Evolutionary conservation across 768 basidiomycete genomes (phyloP), one percentile per base, ranked within the genome.

Genomic region (Kwoniella dendrophila): DNA sequence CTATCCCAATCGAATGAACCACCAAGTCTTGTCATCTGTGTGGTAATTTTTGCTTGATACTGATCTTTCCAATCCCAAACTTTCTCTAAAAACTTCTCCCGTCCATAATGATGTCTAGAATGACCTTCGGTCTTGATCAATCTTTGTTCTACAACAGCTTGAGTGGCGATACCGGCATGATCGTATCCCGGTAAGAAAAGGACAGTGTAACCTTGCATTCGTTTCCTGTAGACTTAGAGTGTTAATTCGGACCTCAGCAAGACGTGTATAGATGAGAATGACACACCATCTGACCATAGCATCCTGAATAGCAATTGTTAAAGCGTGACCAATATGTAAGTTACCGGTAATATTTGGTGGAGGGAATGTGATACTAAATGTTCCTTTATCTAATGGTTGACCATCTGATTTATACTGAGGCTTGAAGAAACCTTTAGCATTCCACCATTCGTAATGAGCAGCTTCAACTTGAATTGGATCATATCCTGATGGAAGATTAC

Each of bases 401-500:
- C 86, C 87, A 53, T 88, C 83, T 0, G 83, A 73, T 18, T 67
- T 57, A 65, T 66, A 78, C 1, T 59, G 55, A 2, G 95, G 92
- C 68, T 86, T 85, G 85, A 95, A 96, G 83, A 88, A 95, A 3
- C 92, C 94, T 72, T 92, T 84, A 2, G 86, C 84, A 36, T 86
- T 83, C 95, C 95, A 97, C 96, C 96, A 98, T 71, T 95, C 92
- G 71, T 98, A 98, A 92, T 96, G 97, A 1, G 92, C 88, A 0
- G 93, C 83, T 76, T 98, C 95, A 61, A 98, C 89, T 33, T 90
- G 90, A 66, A 90, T 88, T 7, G 96, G 95, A 78, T 98, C 93
- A 81, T 98, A 99, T 3, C 90, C 90, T n/a, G 85, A 83, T 16
- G 90, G 85, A 90, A 99, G 95, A 2, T 91, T 87, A 62, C 86